A percentile compares a stretch with the other conserved stretches of the same genome.
These are phyloP conservation scores for Ogataea nakhonphanomensis DNA, from an alignment of 805 yeast genomes.

Conservation along the genomic window DNA sequence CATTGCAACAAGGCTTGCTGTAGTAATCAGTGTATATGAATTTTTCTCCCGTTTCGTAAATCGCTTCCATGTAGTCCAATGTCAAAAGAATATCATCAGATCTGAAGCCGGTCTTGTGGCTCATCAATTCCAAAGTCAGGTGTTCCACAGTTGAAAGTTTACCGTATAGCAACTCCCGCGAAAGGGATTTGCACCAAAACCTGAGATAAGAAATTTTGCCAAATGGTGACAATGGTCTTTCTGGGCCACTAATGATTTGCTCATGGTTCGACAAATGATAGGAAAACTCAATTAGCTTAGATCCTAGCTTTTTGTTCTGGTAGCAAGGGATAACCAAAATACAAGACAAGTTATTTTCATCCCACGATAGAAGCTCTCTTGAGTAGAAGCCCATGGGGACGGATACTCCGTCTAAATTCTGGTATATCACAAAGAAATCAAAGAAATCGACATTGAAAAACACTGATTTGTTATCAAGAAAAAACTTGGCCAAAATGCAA, in stretches of 20 bases:
- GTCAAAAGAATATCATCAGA: slow-evolving; percentile 58
- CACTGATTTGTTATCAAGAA: slow-evolving; percentile 85
- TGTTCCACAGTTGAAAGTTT: slow-evolving; percentile 25
- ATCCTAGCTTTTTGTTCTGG: slow-evolving; percentile 75
- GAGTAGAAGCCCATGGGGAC: slow-evolving; percentile 90
- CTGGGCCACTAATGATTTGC: slow-evolving; percentile 78
- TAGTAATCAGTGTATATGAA: slow-evolving; percentile 30
- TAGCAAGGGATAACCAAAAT: slow-evolving; percentile 90
- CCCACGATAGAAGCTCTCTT: slow-evolving; percentile 76
- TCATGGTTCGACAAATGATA: slow-evolving; percentile 70
- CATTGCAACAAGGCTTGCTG: slow-evolving; percentile 14
- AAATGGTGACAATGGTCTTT: slow-evolving; percentile 79
- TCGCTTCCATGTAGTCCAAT: slow-evolving; percentile 50
- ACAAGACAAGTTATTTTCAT: slow-evolving; percentile 84
- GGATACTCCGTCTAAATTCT: slow-evolving; percentile 37
- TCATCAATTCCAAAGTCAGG: slow-evolving; percentile 46
- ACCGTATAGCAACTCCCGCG: slow-evolving; percentile 43
- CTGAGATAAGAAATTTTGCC: slow-evolving; percentile 70
- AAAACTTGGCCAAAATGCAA: slow-evolving; percentile 81
- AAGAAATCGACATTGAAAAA: slow-evolving; percentile 75
- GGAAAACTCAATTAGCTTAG: slow-evolving; percentile 76
- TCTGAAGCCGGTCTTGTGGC: slow-evolving; percentile 61
- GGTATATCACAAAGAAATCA: slow-evolving; percentile 74
- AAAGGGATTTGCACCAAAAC: slow-evolving; percentile 67
- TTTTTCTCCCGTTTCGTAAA: slow-evolving; percentile 31